Base-by-base conservation (phyloP, 371 early-diverging fungal species). In the Syncephalastrum monosporum region DNA sequence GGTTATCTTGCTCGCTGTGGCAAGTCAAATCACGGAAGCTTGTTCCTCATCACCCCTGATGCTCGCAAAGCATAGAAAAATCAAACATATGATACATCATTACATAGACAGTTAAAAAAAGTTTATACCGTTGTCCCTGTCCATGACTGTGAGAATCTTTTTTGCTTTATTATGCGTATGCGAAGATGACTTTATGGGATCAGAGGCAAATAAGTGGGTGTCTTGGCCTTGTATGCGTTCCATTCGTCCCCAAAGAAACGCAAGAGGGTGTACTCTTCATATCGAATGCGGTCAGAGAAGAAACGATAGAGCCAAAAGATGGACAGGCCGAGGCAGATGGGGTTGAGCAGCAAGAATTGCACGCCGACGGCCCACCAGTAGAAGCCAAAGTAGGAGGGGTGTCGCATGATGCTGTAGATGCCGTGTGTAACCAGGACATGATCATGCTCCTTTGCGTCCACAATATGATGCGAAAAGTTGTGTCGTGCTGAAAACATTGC, bases 311-410 rank as follows among this genome's bases (percentile, higher is more conserved):
- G 75, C 33, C 77, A 89, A 29, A 75, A 69, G 0, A 81, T 66
- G 62, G 87, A 92, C 2, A 78, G 83, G 5, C 75, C 59, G 14
- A 86, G 56, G 43, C 88, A 89, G 19, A 93, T 65, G 0, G 91
- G 93, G 63, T 95, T 95, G 53, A 79, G 68, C 55, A 89, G 63
- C 49, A 89, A 53, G 4, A 88, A 48, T 64, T 93, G 93, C 1
- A 85, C 79, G 15, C 88, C 86, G 15, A 90, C 23, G 0, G 85
- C 91, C 91, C 91, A 95, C 75, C 87, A 91, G 64, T 86, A 92
- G 64, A 93, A 95, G 27, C 90, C 93, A 63, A 92, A 88, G 61
- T 95, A 95, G 38, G 93, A 85, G n/a, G 95, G 95, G 67, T 95
- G 95, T 16, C 95, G 87, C 71, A 91, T 79, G 16, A 83, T 50